phyloP scores from a whole-genome alignment of 106 monocot species.

The Dendrobium nobile region DNA sequence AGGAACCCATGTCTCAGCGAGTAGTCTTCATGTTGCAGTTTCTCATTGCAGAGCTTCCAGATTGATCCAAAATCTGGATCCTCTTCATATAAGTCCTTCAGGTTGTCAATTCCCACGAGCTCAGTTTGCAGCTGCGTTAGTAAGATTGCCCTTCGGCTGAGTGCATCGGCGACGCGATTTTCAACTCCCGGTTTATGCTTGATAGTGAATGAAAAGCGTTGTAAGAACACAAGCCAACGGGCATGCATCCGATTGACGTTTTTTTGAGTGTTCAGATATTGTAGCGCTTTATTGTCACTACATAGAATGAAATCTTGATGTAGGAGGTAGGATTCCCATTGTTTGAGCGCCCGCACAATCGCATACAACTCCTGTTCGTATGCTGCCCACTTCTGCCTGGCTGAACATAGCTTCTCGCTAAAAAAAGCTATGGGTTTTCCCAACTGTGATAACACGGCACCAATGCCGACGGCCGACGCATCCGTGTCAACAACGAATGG shows the following conservation, averaged over 20 bases:
- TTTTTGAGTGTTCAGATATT: not conserved
- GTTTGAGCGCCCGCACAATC: not conserved
- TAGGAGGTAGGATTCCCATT: not conserved
- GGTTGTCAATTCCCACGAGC: not conserved
- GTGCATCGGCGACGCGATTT: not conserved
- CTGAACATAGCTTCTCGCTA: not conserved
- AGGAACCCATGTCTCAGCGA: not conserved
- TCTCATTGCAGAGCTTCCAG: not conserved
- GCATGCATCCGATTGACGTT: not conserved
- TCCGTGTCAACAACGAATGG: not conserved
- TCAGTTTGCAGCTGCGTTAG: not conserved
- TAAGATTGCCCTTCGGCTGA: not conserved
- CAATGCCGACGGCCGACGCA: not conserved
- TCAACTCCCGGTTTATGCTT: not conserved
- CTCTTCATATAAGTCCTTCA: not conserved
- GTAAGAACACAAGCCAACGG: not conserved
- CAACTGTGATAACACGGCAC: not conserved
- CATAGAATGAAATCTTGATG: not conserved
- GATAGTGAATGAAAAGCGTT: not conserved
- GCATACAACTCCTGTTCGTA: not conserved
- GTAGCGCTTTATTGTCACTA: not conserved
- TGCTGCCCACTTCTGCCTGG: not conserved
- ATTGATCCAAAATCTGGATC: not conserved
- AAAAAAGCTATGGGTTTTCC: not conserved
- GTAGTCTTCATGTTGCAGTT: not conserved